Evolutionary conservation across 1,284 basidiomycete genomes (phyloP).

Genomic region (Mycena sp.): DNA sequence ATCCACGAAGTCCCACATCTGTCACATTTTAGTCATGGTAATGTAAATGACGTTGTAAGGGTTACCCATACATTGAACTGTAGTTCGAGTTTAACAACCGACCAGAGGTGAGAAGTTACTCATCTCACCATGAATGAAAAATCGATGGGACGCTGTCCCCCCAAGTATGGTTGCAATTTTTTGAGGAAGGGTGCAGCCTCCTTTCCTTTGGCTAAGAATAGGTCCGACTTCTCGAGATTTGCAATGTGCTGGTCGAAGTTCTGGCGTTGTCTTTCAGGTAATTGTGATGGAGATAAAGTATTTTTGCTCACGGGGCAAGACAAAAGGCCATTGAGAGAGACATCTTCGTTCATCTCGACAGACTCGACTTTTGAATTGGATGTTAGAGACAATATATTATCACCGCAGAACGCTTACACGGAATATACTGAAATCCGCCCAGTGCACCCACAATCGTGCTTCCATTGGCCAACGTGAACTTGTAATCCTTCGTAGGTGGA

Average conservation of each 20-base stretch:
- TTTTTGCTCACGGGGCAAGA: slow-evolving; percentile 78
- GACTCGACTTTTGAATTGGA: slow-evolving; percentile 65
- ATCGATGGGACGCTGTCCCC: slow-evolving; percentile 61
- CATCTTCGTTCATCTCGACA: slow-evolving; percentile 83
- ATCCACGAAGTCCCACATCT: slow-evolving; percentile 54
- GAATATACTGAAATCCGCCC: slow-evolving; percentile 30
- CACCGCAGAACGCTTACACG: slow-evolving; percentile 28
- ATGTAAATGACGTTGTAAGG: neutral
- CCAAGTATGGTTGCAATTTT: slow-evolving; percentile 71
- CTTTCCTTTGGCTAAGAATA: slow-evolving; percentile 69
- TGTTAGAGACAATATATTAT: no score
- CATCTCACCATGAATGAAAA: slow-evolving; percentile 25
- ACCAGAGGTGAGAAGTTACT: neutral
- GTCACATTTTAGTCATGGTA: neutral
- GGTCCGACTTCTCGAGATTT: slow-evolving; percentile 61
- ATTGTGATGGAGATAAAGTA: no score
- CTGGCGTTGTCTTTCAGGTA: slow-evolving; percentile 42
- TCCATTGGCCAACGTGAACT: slow-evolving; percentile 26
- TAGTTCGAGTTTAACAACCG: neutral
- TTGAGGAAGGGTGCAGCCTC: slow-evolving; percentile 74
- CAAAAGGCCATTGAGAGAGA: slow-evolving; percentile 87
- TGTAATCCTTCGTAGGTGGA: slow-evolving; percentile 24
- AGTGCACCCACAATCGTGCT: slow-evolving; percentile 24
- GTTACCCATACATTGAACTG: slow-evolving; percentile 19
- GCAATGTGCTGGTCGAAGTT: slow-evolving; percentile 71